Percentiles rank a stretch among this genome's conserved stretches.
phyloP scores from a whole-genome alignment of 306 rosid species.

The Castanospermum australe region DNA sequence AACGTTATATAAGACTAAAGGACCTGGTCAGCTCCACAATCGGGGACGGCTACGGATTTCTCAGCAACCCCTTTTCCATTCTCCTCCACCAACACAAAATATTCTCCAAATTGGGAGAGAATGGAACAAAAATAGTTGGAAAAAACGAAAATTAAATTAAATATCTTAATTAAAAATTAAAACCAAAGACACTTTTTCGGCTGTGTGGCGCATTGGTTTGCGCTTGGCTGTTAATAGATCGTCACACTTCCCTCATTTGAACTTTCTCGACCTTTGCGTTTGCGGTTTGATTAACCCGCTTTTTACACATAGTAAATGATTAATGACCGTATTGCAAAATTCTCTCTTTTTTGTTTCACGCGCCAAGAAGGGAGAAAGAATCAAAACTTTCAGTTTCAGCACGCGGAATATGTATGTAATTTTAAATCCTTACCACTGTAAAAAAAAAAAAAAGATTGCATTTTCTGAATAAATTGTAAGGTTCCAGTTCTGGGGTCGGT shows the following conservation, averaged over 20 bases:
- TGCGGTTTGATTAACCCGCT: neutral
- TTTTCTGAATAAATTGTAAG: conserved; percentile 8
- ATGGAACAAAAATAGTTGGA: neutral
- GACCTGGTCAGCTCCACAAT: conserved; percentile 32
- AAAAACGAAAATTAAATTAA: neutral
- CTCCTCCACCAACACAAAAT: conserved; percentile 1
- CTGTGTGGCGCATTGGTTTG: conserved; percentile 3
- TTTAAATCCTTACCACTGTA: conserved; percentile 11
- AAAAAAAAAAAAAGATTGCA: neutral
- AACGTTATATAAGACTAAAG: no score
- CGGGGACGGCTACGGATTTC: conserved; percentile 29
- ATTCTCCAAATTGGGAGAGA: neutral
- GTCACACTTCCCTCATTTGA: neutral
- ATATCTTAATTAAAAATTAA: neutral
- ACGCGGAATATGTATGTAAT: conserved; percentile 15
- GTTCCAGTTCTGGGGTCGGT: conserved; percentile 32
- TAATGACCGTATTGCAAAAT: neutral
- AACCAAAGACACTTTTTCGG: conserved; percentile 1
- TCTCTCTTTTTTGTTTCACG: conserved; percentile 4
- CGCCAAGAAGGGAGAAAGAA: conserved; percentile 2
- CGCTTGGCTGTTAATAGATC: conserved; percentile 14
- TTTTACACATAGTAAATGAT: neutral
- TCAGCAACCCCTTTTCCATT: neutral
- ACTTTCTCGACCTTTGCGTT: conserved; percentile 10
- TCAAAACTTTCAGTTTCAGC: conserved; percentile 11